These are phyloP conservation scores for Bipolaris oryzae DNA, from an alignment of 2,329 filamentous ascomycete genomes.

Conservation along the genomic window DNA sequence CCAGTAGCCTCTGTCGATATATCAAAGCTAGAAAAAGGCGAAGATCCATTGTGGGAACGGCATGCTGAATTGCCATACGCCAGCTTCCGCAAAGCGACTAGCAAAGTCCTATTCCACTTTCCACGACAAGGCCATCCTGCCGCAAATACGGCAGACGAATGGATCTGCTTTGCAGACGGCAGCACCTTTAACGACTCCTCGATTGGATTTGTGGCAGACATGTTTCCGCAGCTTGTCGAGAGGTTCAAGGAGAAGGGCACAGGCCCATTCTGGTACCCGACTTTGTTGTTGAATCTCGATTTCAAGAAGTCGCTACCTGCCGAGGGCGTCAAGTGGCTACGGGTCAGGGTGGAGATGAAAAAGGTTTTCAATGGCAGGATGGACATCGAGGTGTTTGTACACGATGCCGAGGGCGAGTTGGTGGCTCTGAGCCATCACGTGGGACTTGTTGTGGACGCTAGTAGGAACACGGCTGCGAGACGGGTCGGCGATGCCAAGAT, in stretches of 20 bases:
- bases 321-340: constrained; percentile 75
- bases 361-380: constrained; percentile 72
- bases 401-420: constrained; percentile 68
- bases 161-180: constrained; percentile 66
- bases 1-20: constrained; percentile 52
- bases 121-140: constrained; percentile 54
- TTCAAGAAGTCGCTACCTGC: constrained; percentile 73
- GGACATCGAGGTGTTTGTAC: constrained; percentile 73
- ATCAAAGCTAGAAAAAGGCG: constrained; percentile 49
- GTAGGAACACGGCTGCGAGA: constrained; percentile 65
- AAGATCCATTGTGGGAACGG: constrained; percentile 58
- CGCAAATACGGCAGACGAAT: constrained; percentile 63
- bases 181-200: constrained; percentile 68
- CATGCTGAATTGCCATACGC: constrained; percentile 52
- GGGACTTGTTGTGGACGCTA: constrained; percentile 66
- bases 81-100: constrained; percentile 57
- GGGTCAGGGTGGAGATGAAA: constrained; percentile 68
- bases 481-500: constrained; percentile 49
- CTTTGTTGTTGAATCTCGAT: constrained; percentile 75
- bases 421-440: constrained; percentile 73
- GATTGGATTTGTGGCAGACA: constrained; percentile 71
- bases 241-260: constrained; percentile 42
- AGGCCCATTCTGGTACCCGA: constrained; percentile 73
- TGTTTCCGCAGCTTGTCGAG: constrained; percentile 71
- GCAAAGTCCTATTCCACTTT: constrained; percentile 60